Percentiles rank a stretch among this genome's conserved stretches.
These are phyloP conservation scores for Paramecium tetraurelia DNA, from an alignment of 73 alveolate species.

Conservation along the genomic window DNA sequence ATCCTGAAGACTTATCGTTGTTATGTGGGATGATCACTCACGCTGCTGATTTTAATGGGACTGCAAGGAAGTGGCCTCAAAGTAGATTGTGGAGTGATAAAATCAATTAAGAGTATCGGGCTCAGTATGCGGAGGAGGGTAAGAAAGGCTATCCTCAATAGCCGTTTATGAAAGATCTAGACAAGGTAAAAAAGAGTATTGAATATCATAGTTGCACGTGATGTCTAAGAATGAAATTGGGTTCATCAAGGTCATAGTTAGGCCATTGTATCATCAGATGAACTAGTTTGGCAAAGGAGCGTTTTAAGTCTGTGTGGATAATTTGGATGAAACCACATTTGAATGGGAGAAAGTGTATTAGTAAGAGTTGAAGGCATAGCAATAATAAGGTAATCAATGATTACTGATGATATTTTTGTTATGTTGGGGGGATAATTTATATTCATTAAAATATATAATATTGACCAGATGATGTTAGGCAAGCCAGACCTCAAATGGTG, in stretches of 20 bases:
- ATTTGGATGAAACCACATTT: conserved; percentile 49
- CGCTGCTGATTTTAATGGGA: conserved; percentile 61
- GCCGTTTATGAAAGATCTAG: conserved; percentile 61
- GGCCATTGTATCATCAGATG: conserved; percentile 38
- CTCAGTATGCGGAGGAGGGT: conserved; percentile 53
- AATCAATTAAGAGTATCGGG: conserved; percentile 36
- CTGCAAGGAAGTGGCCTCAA: conserved; percentile 56
- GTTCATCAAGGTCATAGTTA: conserved; percentile 52
- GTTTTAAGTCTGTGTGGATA: conserved; percentile 8
- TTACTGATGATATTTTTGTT: neutral
- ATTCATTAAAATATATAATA: too few species aligned
- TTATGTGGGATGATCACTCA: conserved; percentile 62
- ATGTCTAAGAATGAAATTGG: conserved; percentile 63
- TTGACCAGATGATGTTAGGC: neutral
- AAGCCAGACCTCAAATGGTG: neutral
- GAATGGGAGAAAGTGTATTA: conserved; percentile 55
- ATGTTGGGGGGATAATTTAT: neutral
- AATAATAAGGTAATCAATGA: neutral
- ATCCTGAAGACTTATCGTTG: conserved; percentile 9
- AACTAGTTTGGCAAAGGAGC: conserved; percentile 24
- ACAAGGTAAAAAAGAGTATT: neutral
- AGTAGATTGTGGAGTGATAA: conserved; percentile 58
- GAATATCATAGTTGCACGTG: conserved; percentile 14
- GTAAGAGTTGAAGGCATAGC: neutral
- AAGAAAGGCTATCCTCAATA: conserved; percentile 47